These are phyloP conservation scores for Pleurostoma richardsiae DNA, from an alignment of 2,329 filamentous ascomycete genomes.

Conservation along the genomic window DNA sequence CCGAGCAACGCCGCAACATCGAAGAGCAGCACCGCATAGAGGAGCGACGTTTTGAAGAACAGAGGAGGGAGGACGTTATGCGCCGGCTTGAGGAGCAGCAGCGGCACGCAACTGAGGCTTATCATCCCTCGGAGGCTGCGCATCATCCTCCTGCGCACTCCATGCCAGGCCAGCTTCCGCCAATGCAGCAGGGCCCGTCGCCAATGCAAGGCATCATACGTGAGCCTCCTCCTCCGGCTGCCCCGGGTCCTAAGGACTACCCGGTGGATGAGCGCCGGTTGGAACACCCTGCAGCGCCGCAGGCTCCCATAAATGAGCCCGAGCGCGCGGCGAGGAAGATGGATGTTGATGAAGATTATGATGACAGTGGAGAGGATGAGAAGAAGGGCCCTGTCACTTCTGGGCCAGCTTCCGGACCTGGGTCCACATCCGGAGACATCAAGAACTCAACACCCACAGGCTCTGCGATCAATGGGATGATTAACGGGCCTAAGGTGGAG, in stretches of 20 bases:
- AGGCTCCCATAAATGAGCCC: slow-evolving; percentile 63
- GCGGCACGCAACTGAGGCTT: slow-evolving; percentile 69
- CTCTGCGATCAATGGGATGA: not conserved
- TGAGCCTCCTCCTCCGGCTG: slow-evolving; percentile 39
- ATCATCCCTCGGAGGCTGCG: slow-evolving; percentile 88
- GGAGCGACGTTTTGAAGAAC: slow-evolving; percentile 45
- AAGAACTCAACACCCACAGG: slow-evolving; percentile 46
- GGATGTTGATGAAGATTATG: slow-evolving; percentile 96
- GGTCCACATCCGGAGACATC: slow-evolving; percentile 42
- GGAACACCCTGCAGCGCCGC: slow-evolving; percentile 37
- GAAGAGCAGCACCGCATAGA: slow-evolving; percentile 60
- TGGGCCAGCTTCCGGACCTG: slow-evolving; percentile 34
- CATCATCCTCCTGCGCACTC: slow-evolving; percentile 70
- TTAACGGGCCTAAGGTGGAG: not conserved
- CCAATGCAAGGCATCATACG: slow-evolving; percentile 49
- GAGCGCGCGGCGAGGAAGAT: slow-evolving; percentile 84
- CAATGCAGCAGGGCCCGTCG: slow-evolving; percentile 56
- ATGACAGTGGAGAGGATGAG: slow-evolving; percentile 88
- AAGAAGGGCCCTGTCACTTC: slow-evolving; percentile 49
- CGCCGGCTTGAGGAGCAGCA: slow-evolving; percentile 57
- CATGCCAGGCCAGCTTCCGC: slow-evolving; percentile 54
- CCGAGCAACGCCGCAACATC: slow-evolving; percentile 57
- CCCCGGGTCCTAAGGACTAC: slow-evolving; percentile 46
- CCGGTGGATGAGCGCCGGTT: slow-evolving; percentile 53
- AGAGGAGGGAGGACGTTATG: slow-evolving; percentile 54